phyloP scores from a whole-genome alignment of 2,329 filamentous ascomycete species.

The Verticillium dahliae region DNA sequence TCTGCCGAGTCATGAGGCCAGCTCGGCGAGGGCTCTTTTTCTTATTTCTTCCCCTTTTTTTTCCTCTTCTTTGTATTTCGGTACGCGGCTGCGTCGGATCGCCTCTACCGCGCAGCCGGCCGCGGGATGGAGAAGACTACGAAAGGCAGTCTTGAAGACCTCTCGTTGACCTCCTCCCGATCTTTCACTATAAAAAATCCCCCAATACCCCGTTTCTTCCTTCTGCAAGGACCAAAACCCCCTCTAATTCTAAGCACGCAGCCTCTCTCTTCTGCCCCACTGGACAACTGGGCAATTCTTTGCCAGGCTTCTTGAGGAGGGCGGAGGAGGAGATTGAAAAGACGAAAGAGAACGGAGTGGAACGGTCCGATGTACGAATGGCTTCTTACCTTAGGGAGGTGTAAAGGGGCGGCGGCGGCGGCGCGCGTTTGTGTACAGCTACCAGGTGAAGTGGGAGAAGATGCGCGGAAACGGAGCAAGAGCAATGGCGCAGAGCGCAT shows the following conservation, averaged over 20 bases:
- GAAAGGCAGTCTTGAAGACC: background rate
- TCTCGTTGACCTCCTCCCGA: background rate
- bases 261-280: background rate
- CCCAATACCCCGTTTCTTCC: background rate
- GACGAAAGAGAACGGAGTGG: background rate
- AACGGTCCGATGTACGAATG: background rate
- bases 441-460: background rate
- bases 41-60: background rate
- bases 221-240: background rate
- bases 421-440: background rate
- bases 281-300: background rate
- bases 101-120: background rate
- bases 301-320: background rate
- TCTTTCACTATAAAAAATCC: background rate
- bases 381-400: background rate
- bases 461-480: background rate
- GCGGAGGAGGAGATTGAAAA: background rate
- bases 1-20: background rate
- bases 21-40: background rate
- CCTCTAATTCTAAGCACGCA: background rate
- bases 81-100: background rate
- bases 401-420: background rate
- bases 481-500: slow-evolving; percentile 29
- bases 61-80: background rate
- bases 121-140: background rate